Evolutionary conservation across 2,329 filamentous ascomycete species (phyloP), one percentile per base, ranked within the genome.

Genomic region (Colletotrichum sublineola): DNA sequence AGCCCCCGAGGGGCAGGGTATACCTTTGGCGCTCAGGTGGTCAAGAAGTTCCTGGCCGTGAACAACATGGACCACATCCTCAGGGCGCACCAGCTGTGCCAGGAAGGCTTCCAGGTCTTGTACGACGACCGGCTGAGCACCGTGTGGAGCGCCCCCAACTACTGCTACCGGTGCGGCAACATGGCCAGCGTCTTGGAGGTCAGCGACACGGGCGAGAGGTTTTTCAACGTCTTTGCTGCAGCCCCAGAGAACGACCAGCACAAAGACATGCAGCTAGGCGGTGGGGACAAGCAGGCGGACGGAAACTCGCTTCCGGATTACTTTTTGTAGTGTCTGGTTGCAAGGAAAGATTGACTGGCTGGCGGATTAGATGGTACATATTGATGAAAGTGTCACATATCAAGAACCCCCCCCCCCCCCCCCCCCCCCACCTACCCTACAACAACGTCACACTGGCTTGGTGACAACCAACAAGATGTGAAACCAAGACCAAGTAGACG

Each of bases 21-120:
- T 82, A 98, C 96, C 0, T 99, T 99, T 80, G 96, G 96, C 68
- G 95, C 95, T 8, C 96, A 98, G 82, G 96, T 99, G 20, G 96
- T 99, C 63, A 97, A 96, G 84, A 99, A 99, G 83, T 99, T 99
- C 82, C 86, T 99, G 42, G 94, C 96, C 77, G 95, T 99, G 77
- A 99, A 99, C 83, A 93, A 91, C 81, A 98, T 99, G 95, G 96
- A 93, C 42, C 96, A 99, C 82, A 99, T 99, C 75, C 87, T 99
- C 68, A 93, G 96, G 33, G 96, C 96, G n/a, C 96, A 99, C 82
- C 96, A 99, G 84, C 89, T 99, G 5, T 99, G 96, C 81, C 96
- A 99, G 82, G 96, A 99, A 84, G 96, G 96, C 0, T 99, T 96
- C 82, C 96, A 98, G 84, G 93, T 98, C 58, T 89, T 99, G 20